A percentile compares a stretch with the other conserved stretches of the same genome.
phyloP scores from a whole-genome alignment of 129 eudicot species.

The Artemisia argyi region DNA sequence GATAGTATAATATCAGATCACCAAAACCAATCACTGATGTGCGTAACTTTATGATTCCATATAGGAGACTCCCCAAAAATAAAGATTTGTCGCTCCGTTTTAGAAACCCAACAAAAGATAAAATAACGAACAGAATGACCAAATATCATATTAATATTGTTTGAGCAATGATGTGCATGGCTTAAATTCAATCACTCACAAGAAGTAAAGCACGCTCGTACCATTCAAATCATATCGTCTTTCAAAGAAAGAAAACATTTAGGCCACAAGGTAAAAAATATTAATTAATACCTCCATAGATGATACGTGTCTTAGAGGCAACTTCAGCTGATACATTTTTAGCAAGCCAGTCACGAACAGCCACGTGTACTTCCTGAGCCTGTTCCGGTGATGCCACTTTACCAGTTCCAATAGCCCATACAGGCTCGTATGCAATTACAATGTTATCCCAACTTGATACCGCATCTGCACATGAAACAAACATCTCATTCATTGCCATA shows the following conservation, averaged over 20 bases:
- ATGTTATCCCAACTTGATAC: constrained; percentile 91
- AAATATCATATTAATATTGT: no score
- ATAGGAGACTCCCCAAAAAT: no score
- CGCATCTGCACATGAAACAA: constrained; percentile 62
- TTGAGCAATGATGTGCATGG: no score
- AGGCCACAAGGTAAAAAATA: neutral
- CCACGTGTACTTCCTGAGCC: constrained; percentile 89
- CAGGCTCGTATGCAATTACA: constrained; percentile 95
- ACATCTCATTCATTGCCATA: neutral
- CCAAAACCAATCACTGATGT: constrained; percentile 7
- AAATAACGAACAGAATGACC: no score
- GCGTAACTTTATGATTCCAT: neutral
- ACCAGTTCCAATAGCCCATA: constrained; percentile 99
- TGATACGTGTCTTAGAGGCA: constrained; percentile 91
- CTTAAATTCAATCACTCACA: no score
- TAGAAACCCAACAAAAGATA: no score
- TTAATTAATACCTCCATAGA: constrained; percentile 75
- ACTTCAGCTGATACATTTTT: constrained; percentile 84
- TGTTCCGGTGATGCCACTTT: constrained; percentile 91
- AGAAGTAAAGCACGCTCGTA: neutral
- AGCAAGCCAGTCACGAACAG: constrained; percentile 89
- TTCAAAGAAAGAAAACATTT: neutral
- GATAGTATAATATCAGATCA: neutral
- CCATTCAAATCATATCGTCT: neutral
- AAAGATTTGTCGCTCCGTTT: no score